Evolutionary conservation across 1,139 yeast genomes (phyloP).

Genomic region (Hemisphaericaspora xylofermentans): DNA sequence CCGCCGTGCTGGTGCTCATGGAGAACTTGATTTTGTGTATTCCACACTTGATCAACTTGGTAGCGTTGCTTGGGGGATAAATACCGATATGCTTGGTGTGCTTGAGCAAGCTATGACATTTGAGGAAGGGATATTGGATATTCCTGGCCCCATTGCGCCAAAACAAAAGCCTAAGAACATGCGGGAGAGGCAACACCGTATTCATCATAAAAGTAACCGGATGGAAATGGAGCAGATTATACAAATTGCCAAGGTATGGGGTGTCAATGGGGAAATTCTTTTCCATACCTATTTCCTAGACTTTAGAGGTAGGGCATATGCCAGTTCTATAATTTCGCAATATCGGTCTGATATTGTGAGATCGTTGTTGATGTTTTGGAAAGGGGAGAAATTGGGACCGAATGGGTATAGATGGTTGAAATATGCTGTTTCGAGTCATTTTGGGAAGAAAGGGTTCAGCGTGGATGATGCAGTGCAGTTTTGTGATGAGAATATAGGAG

Average conservation of each 20-base stretch:
- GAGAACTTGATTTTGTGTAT: constrained; percentile 35
- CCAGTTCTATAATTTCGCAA: constrained; percentile 37
- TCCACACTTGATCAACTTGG: constrained; percentile 32
- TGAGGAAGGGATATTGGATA: constrained; percentile 27
- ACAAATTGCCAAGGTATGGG: constrained; percentile 31
- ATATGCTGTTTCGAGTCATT: constrained; percentile 41
- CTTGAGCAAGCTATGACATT: constrained; percentile 23
- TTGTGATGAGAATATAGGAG: constrained; percentile 22
- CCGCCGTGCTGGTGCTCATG: constrained; percentile 28
- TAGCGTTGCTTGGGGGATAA: constrained; percentile 38
- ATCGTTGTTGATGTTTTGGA: constrained; percentile 40
- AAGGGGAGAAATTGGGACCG: constrained; percentile 34
- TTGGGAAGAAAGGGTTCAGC: constrained; percentile 30
- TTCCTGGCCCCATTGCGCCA: constrained; percentile 24
- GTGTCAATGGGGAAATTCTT: constrained; percentile 36
- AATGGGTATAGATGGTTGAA: constrained; percentile 41
- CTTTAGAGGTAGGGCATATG: constrained; percentile 45
- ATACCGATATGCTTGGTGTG: constrained; percentile 23
- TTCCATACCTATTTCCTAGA: constrained; percentile 42
- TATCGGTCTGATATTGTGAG: constrained; percentile 39
- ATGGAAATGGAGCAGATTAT: constrained; percentile 16
- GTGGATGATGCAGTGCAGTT: constrained; percentile 27
- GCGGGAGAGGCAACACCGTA: neutral
- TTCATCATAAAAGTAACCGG: constrained; percentile 4
- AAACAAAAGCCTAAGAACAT: neutral